phyloP scores from a whole-genome alignment of 768 basidiomycete species.

The Rhodosporidiobolus odoratus region DNA sequence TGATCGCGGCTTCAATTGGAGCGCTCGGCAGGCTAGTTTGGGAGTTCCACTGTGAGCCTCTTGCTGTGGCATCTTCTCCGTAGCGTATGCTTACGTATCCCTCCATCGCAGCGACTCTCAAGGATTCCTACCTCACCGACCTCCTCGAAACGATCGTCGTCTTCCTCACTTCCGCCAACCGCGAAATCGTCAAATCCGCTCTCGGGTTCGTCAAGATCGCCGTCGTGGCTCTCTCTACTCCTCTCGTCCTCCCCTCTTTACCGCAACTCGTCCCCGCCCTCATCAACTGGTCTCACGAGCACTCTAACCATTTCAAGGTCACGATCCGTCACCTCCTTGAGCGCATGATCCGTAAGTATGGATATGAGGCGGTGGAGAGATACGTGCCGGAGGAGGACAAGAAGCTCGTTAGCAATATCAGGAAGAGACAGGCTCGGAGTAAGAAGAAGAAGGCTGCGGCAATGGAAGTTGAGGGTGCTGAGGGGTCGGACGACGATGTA shows the following conservation, averaged over 20 bases:
- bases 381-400: slow-evolving; percentile 71
- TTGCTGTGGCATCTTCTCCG: not conserved
- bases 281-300: slow-evolving; percentile 88
- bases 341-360: slow-evolving; percentile 84
- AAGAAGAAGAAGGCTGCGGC: slow-evolving; percentile 74
- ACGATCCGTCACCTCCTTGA: slow-evolving; percentile 97
- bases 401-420: slow-evolving; percentile 88
- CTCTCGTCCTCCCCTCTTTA: slow-evolving; percentile 71
- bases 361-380: slow-evolving; percentile 67
- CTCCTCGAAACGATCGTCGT: slow-evolving; percentile 79
- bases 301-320: slow-evolving; percentile 96
- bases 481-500: slow-evolving; percentile 50
- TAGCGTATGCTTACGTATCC: not conserved
- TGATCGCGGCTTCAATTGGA: slow-evolving; percentile 96
- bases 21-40: slow-evolving; percentile 89
- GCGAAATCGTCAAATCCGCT: slow-evolving; percentile 95
- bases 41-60: slow-evolving; percentile 76
- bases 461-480: slow-evolving; percentile 52
- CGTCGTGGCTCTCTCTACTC: slow-evolving; percentile 71
- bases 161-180: slow-evolving; percentile 80
- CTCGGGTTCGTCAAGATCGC: slow-evolving; percentile 91
- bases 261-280: slow-evolving; percentile 73
- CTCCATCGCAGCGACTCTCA: slow-evolving; percentile 48
- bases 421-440: slow-evolving; percentile 87
- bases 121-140: slow-evolving; percentile 64